These are phyloP conservation scores for Colletotrichum sp. DNA, from an alignment of 2,329 filamentous ascomycete genomes.

Conservation along the genomic window DNA sequence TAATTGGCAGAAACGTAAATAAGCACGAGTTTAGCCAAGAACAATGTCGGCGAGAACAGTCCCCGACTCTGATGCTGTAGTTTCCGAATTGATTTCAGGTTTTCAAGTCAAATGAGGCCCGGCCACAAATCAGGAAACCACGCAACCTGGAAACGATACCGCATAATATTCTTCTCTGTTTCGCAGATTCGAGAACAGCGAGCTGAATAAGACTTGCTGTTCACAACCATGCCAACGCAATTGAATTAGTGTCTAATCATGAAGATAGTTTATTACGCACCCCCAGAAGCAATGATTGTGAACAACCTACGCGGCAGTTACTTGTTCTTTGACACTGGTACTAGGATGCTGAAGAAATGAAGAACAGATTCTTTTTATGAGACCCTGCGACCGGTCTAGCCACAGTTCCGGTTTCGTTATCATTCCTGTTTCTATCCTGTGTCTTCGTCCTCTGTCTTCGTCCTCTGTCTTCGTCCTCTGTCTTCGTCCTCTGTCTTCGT, in stretches of 20 bases:
- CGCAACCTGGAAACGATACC: background rate
- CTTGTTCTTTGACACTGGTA: background rate
- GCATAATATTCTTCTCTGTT: background rate
- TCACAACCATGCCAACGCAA: background rate
- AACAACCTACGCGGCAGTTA: accelerated
- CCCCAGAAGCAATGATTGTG: background rate
- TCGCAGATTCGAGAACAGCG: background rate
- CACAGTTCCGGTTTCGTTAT: accelerated
- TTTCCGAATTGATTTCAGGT: background rate
- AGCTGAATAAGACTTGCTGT: background rate
- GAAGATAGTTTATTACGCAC: accelerated
- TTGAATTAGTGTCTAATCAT: accelerated
- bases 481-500: too few relatives aligned
- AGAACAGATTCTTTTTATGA: background rate
- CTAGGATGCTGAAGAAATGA: background rate
- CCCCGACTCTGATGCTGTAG: background rate
- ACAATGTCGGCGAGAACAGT: background rate
- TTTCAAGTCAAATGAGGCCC: background rate
- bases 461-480: too few relatives aligned
- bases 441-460: too few relatives aligned
- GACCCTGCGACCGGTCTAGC: accelerated
- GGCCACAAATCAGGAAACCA: background rate
- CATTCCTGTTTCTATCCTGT: background rate
- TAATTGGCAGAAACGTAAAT: background rate
- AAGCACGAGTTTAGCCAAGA: background rate